Evolutionary conservation across 768 basidiomycete species (phyloP).

Genomic region (Ephemerocybe angulata): DNA sequence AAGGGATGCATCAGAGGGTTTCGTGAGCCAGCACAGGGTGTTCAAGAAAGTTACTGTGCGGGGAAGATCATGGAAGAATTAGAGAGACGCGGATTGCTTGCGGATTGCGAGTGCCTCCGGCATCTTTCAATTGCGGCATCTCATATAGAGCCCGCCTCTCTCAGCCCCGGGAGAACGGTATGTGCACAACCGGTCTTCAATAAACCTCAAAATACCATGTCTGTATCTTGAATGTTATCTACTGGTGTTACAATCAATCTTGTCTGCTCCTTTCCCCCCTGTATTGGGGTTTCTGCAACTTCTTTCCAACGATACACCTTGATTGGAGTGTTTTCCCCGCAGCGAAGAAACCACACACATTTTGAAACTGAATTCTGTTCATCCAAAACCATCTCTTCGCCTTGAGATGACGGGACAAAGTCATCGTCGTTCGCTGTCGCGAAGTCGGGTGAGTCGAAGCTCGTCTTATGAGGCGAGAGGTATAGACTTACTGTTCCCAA

Average conservation of each 20-base stretch:
- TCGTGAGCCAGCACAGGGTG: background rate
- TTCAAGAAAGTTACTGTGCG: background rate
- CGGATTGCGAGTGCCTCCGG: background rate
- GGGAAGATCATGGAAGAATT: background rate
- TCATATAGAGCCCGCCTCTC: no score
- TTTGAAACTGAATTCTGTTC: background rate
- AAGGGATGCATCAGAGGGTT: constrained; percentile 71
- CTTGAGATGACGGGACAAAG: constrained; percentile 7
- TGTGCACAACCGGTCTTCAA: no score
- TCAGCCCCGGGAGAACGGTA: no score
- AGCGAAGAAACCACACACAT: background rate
- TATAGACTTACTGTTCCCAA: constrained; percentile 37
- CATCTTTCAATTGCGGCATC: background rate
- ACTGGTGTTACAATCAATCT: no score
- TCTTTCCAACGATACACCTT: constrained; percentile 4
- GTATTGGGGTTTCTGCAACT: no score
- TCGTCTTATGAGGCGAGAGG: background rate
- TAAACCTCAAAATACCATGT: no score
- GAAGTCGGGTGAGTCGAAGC: background rate
- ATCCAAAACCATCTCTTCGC: constrained; percentile 1
- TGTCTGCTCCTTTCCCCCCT: no score
- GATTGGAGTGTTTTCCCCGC: background rate
- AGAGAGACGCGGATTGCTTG: no score
- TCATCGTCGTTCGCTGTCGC: constrained; percentile 4
- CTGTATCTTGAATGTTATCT: no score